A percentile compares a stretch with the other conserved stretches of the same genome.
Evolutionary conservation across 352 stramenopile species (phyloP).

Genomic region (Pythium diclinum): DNA sequence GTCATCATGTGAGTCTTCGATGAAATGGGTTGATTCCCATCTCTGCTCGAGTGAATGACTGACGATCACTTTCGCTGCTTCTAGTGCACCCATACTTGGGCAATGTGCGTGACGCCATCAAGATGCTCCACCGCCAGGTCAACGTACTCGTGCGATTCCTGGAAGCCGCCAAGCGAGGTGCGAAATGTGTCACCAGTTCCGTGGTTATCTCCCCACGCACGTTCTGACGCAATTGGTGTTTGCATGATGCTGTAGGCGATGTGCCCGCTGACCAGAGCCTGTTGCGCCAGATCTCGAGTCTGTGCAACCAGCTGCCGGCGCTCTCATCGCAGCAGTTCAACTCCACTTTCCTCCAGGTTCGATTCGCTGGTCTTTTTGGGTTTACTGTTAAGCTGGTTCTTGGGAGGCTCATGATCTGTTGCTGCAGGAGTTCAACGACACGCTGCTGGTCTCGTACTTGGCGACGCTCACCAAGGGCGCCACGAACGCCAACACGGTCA

Average conservation of each 20-base stretch:
- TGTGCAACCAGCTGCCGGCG: conserved; percentile 80
- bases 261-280: conserved; percentile 74
- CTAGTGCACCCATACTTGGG: conserved; percentile 78
- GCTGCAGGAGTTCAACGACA: conserved; percentile 78
- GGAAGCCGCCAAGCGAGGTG: conserved; percentile 69
- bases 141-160: conserved; percentile 73
- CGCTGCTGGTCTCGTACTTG: conserved; percentile 78
- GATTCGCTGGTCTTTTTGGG: not conserved
- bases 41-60: not conserved
- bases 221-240: not conserved
- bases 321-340: conserved; percentile 78
- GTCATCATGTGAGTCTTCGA: conserved; percentile 55
- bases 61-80: not conserved
- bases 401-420: not conserved
- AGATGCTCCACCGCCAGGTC: conserved; percentile 83
- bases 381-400: not conserved
- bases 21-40: not conserved
- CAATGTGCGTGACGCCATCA: conserved; percentile 78
- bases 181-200: not conserved
- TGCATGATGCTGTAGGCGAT: conserved; percentile 33
- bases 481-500: conserved; percentile 71
- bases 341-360: conserved; percentile 58
- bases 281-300: conserved; percentile 81
- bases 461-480: conserved; percentile 81
- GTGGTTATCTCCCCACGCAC: not conserved